These are phyloP conservation scores for Lentinula raphanica DNA, from an alignment of 768 basidiomycete genomes.

Conservation along the genomic window DNA sequence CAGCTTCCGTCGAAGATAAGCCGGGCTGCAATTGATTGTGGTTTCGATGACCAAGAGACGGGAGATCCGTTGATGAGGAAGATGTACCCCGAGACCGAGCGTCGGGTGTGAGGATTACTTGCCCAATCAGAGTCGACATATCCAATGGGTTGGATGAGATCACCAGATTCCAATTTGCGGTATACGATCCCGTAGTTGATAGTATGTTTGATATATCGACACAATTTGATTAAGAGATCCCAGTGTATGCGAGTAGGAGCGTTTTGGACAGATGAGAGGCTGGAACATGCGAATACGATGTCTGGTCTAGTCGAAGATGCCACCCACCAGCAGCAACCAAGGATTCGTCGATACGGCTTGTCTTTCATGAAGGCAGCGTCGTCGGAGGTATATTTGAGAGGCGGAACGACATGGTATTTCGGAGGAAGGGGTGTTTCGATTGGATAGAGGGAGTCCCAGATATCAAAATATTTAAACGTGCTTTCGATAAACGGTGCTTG, in stretches of 20 bases:
- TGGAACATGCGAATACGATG: neutral
- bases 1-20: conserved; percentile 20
- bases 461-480: neutral
- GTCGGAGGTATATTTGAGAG: neutral
- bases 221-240: neutral
- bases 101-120: conserved; percentile 2
- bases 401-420: neutral
- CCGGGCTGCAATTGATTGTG: conserved; percentile 17
- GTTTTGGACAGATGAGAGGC: neutral
- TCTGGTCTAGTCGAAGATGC: neutral
- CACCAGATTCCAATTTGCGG: neutral
- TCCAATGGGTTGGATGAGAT: neutral
- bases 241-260: neutral
- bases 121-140: neutral
- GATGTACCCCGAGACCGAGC: conserved; percentile 25
- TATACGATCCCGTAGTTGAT: too few species aligned
- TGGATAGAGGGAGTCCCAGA: neutral
- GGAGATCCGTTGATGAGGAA: conserved; percentile 22
- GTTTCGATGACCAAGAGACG: conserved; percentile 25
- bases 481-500: neutral
- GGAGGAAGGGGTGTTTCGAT: neutral
- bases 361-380: too few species aligned
- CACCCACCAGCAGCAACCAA: too few species aligned
- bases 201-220: too few species aligned
- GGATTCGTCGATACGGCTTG: too few species aligned